phyloP scores from a whole-genome alignment of 352 stramenopile species.

The Phytophthora sansomeana region DNA sequence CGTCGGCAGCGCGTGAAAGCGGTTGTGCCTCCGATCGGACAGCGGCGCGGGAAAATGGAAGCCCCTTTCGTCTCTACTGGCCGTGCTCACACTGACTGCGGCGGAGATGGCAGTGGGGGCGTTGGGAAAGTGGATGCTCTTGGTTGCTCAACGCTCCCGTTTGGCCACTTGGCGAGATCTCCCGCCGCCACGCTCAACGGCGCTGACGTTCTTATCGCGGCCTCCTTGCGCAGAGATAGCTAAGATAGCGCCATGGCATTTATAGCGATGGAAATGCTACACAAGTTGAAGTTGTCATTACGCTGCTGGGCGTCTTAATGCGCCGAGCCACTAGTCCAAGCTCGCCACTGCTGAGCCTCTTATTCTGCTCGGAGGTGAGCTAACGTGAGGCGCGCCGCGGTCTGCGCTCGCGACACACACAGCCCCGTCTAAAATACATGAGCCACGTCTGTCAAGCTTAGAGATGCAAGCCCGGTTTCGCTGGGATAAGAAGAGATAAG shows the following conservation, averaged over 20 bases:
- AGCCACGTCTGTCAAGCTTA: not conserved
- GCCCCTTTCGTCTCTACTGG: not conserved
- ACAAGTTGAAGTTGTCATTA: constrained; percentile 5
- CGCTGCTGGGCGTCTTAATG: not conserved
- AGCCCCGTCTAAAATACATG: not conserved
- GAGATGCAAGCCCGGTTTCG: not conserved
- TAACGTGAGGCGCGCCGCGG: not conserved
- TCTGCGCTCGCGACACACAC: not conserved
- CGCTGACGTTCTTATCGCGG: constrained; percentile 9
- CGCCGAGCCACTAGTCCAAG: not conserved
- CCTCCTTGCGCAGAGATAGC: not conserved
- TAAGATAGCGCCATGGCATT: not conserved
- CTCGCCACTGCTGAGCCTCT: too few relatives aligned
- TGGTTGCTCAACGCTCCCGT: not conserved
- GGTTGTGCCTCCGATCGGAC: not conserved
- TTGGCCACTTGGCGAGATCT: not conserved
- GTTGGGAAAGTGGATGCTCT: too few relatives aligned
- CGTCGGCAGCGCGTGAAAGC: not conserved
- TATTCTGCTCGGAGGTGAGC: not conserved
- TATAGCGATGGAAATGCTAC: not conserved
- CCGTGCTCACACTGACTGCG: not conserved
- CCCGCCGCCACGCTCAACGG: not conserved
- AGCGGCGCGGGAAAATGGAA: not conserved
- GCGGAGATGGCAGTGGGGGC: not conserved
- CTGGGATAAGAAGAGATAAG: not conserved